Conservation (phyloP, 2,329 filamentous ascomycete genomes). For the Hirsutella rhossiliensis region DNA sequence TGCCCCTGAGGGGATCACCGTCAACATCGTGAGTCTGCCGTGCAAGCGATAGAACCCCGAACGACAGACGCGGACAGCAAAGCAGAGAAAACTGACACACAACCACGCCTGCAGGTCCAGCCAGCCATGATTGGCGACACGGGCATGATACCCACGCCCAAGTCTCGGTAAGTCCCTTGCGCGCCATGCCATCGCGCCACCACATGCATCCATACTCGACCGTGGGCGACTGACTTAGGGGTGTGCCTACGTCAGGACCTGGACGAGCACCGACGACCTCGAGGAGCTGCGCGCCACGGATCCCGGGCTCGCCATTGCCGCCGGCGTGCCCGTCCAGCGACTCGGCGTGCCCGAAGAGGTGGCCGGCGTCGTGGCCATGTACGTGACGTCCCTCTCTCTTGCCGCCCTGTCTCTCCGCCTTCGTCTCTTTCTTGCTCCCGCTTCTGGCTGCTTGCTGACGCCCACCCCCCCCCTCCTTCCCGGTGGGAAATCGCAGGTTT, state of each 20-base stretch:
- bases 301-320: conserved; percentile 21
- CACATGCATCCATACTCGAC: no score
- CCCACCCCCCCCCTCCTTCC: no score
- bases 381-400: no score
- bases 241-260: conserved; percentile 15
- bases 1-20: conserved; percentile 19
- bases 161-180: conserved; percentile 10
- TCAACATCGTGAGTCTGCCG: conserved; percentile 16
- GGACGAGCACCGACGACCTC: conserved; percentile 16
- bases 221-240: background rate
- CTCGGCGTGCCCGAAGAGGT: conserved; percentile 22
- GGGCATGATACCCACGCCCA: conserved; percentile 21
- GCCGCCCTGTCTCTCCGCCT: background rate
- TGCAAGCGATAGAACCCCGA: no score
- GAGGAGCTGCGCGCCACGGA: conserved; percentile 16
- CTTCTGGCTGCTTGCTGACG: background rate
- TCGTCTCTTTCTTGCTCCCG: background rate
- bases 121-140: conserved; percentile 24
- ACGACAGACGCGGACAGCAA: no score
- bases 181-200: no score
- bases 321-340: conserved; percentile 19
- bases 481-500: conserved; percentile 14
- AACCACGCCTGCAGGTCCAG: conserved; percentile 11
- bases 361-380: conserved; percentile 20
- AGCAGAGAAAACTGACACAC: background rate